A percentile compares a stretch with the other conserved stretches of the same genome.
Conservation (phyloP, 345 rosid species). For the Citrus australasica region DNA sequence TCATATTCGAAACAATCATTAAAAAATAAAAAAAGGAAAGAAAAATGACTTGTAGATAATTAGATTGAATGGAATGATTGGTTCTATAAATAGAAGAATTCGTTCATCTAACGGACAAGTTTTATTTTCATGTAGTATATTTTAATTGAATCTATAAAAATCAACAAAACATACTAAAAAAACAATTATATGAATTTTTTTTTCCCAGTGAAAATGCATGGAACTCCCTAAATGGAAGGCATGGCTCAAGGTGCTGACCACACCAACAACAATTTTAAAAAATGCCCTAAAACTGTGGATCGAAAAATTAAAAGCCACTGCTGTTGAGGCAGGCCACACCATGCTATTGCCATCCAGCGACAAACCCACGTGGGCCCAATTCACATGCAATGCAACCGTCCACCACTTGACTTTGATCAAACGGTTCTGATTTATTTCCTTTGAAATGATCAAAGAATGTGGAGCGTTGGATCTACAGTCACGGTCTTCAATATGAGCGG, state of each 20-base stretch:
- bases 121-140: no score
- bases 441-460: background rate
- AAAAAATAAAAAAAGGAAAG: no score
- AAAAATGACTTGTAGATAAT: no score
- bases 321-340: background rate
- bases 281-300: background rate
- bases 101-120: no score
- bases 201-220: background rate
- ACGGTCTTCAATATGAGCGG: constrained; percentile 29
- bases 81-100: no score
- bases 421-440: constrained; percentile 18
- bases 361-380: constrained; percentile 39
- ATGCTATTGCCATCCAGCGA: constrained; percentile 26
- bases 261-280: background rate
- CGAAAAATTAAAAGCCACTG: background rate
- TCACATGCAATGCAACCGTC: constrained; percentile 25
- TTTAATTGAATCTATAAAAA: no score
- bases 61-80: no score
- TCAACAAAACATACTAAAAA: no score
- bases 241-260: constrained; percentile 5
- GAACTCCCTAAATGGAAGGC: background rate
- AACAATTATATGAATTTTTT: no score
- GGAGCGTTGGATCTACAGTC: constrained; percentile 22
- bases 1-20: no score
- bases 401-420: constrained; percentile 6